phyloP scores from a whole-genome alignment of 2,329 filamentous ascomycete species.

The Didymella glomerata region DNA sequence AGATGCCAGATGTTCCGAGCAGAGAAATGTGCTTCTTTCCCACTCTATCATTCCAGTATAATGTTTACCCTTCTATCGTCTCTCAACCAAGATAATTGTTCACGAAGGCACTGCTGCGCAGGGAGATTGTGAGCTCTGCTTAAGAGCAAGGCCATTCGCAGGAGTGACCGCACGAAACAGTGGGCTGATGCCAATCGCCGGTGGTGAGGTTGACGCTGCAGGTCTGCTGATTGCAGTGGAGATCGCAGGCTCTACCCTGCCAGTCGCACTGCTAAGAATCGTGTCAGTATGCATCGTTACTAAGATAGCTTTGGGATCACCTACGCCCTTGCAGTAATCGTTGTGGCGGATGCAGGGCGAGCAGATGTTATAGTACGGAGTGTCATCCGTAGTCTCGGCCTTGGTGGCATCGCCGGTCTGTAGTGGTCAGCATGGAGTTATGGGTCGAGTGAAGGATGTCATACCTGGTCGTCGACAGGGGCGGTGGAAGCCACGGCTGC shows the following conservation, averaged over 20 bases:
- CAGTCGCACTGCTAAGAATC: neutral
- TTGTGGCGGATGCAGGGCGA: neutral
- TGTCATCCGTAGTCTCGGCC: neutral
- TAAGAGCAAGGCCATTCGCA: slow-evolving; percentile 8
- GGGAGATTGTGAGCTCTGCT: neutral
- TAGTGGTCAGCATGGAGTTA: neutral
- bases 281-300: neutral
- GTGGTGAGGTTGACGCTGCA: slow-evolving; percentile 4
- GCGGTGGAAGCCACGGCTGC: neutral
- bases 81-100: neutral
- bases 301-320: neutral
- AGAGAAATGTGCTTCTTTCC: neutral
- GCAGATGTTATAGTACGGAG: slow-evolving; percentile 1
- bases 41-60: neutral
- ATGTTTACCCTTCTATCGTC: neutral
- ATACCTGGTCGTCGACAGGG: neutral
- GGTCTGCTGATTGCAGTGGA: slow-evolving; percentile 2
- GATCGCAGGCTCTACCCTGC: neutral
- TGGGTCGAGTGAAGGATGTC: neutral
- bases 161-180: slow-evolving; percentile 2
- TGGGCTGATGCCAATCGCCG: slow-evolving; percentile 6
- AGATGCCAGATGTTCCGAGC: neutral
- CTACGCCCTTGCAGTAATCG: slow-evolving; percentile 2
- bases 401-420: neutral
- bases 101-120: neutral